Conservation (phyloP, 2,329 filamentous ascomycete genomes). For the Epicoccum nigrum region DNA sequence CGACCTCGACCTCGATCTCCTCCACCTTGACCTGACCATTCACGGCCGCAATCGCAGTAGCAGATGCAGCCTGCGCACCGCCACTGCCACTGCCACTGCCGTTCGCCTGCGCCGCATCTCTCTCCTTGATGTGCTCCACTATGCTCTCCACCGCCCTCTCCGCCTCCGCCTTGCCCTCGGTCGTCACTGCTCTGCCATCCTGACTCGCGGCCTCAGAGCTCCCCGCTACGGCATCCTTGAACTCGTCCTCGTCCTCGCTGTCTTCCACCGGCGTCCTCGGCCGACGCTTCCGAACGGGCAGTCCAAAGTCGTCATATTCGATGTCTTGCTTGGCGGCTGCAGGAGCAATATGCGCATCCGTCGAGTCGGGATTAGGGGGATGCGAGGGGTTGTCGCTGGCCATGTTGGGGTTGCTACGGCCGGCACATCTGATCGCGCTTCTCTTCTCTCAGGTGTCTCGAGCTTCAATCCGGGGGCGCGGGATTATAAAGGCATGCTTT, state of each 20-base stretch:
- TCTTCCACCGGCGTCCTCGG: constrained; percentile 37
- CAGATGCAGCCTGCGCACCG: background rate
- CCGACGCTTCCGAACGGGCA: constrained; percentile 63
- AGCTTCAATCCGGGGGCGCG: constrained; percentile 6
- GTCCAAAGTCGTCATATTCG: constrained; percentile 73
- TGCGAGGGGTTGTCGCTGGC: constrained; percentile 39
- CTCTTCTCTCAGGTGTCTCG: no score
- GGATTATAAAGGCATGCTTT: constrained; percentile 11
- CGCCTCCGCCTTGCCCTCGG: constrained; percentile 13
- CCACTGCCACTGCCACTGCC: background rate
- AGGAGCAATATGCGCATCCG: constrained; percentile 22
- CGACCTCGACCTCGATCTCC: constrained; percentile 8
- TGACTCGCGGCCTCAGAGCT: background rate
- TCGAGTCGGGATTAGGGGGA: constrained; percentile 33
- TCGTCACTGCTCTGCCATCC: constrained; percentile 9
- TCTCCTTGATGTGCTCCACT: constrained; percentile 19
- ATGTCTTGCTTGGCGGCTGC: constrained; percentile 24
- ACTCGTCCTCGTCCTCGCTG: constrained; percentile 35
- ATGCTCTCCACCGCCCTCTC: constrained; percentile 31
- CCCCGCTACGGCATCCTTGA: constrained; percentile 35
- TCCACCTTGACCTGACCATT: constrained; percentile 8
- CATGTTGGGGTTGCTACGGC: constrained; percentile 28
- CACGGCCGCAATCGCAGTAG: background rate
- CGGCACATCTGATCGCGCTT: constrained; percentile 5
- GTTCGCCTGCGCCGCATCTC: background rate